These are phyloP conservation scores for Botryotinia narcissicola DNA, from an alignment of 2,329 filamentous ascomycete genomes.

Conservation along the genomic window DNA sequence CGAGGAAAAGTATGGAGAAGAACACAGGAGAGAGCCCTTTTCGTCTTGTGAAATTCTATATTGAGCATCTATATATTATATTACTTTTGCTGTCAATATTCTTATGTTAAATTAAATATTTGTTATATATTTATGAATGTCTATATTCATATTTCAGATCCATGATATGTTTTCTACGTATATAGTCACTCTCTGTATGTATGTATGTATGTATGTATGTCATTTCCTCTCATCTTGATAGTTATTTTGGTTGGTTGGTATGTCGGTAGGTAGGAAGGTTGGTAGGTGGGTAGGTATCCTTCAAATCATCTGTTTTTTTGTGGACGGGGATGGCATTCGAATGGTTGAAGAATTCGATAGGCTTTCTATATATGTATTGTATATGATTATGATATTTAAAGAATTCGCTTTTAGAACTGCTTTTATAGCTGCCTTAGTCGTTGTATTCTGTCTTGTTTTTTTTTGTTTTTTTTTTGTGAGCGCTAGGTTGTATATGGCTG, in stretches of 20 bases:
- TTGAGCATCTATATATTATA: not conserved
- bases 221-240: not conserved
- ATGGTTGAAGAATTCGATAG: no score
- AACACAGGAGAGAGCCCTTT: not conserved
- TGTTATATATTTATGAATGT: not conserved
- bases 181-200: not conserved
- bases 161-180: rapidly evolving
- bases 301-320: no score
- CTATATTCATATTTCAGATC: not conserved
- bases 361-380: no score
- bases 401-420: no score
- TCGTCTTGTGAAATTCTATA: not conserved
- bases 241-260: not conserved
- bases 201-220: not conserved
- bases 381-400: no score
- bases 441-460: no score
- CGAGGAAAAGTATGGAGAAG: not conserved
- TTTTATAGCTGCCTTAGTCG: no score
- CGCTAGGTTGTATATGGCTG: no score
- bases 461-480: no score
- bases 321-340: no score
- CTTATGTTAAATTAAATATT: not conserved
- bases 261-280: no score
- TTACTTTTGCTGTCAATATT: not conserved
- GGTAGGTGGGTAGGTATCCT: no score